Evolutionary conservation across 2,329 filamentous ascomycete genomes (phyloP).

Genomic region (Penicillium polonicum): DNA sequence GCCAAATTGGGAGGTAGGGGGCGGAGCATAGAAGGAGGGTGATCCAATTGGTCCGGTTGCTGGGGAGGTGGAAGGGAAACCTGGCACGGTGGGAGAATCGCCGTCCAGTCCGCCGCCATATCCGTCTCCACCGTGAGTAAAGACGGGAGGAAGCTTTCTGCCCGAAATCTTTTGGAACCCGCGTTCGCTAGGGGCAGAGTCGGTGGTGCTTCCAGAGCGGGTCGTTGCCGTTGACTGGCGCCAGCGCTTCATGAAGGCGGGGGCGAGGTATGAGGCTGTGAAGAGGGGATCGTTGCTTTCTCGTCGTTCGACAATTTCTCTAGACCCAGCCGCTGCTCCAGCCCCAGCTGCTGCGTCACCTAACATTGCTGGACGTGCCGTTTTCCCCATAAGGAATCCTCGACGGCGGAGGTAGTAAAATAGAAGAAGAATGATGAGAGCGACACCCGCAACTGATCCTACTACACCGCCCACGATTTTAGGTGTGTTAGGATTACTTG

Average conservation of each 20-base stretch:
- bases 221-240: conserved; percentile 39
- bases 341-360: conserved; percentile 18
- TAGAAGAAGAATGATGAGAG: conserved; percentile 47
- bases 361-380: conserved; percentile 25
- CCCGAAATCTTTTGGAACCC: conserved; percentile 53
- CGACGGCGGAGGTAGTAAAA: conserved; percentile 48
- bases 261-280: conserved; percentile 39
- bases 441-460: conserved; percentile 59
- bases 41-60: conserved; percentile 23
- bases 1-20: conserved; percentile 29
- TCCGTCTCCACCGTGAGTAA: conserved; percentile 49
- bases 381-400: conserved; percentile 42
- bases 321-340: conserved; percentile 14
- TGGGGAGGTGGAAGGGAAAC: conserved; percentile 26
- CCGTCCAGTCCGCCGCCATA: conserved; percentile 41
- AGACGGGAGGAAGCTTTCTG: conserved; percentile 48
- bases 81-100: conserved; percentile 32
- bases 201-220: conserved; percentile 36
- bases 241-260: conserved; percentile 44
- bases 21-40: conserved; percentile 27
- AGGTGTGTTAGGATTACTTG: conserved; percentile 44
- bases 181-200: conserved; percentile 41
- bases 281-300: conserved; percentile 42
- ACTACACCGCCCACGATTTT: conserved; percentile 63
- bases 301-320: conserved; percentile 38